Conservation (phyloP, 164 flowering plant species). For the Aristolochia contorta region DNA sequence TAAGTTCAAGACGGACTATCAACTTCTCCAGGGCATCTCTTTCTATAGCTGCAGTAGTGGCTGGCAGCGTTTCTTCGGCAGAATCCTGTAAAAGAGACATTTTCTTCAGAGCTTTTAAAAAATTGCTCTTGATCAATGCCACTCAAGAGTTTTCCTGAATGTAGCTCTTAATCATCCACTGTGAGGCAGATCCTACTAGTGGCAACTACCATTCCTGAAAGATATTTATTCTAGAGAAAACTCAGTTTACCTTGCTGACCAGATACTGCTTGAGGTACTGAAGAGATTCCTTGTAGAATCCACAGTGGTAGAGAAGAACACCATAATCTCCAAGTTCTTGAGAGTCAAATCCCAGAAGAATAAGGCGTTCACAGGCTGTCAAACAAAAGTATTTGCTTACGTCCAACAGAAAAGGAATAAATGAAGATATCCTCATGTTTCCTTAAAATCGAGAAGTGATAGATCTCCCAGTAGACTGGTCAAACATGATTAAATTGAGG, state of each 20-base stretch:
- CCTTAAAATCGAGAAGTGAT: no score
- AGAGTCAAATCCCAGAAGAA: constrained; percentile 38
- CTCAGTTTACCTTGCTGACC: constrained; percentile 29
- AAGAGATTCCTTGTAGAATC: constrained; percentile 52
- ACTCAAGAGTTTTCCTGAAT: no score
- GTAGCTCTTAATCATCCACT: no score
- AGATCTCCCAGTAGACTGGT: no score
- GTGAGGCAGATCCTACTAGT: no score
- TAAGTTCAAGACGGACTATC: constrained; percentile 58
- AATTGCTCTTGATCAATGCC: no score
- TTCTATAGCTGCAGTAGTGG: constrained; percentile 27
- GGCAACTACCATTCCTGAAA: no score
- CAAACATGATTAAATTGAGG: no score
- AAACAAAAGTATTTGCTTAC: constrained; percentile 1
- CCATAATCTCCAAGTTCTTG: constrained; percentile 73
- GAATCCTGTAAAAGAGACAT: constrained; percentile 17
- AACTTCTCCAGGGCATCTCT: constrained; percentile 58
- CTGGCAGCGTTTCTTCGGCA: constrained; percentile 10
- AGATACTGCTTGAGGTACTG: constrained; percentile 47
- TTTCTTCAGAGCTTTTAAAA: no score
- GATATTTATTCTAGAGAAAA: background rate
- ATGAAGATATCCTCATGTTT: no score
- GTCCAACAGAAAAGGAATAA: no score
- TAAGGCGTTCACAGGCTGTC: constrained; percentile 83
- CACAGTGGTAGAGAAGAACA: constrained; percentile 75